These are phyloP conservation scores for Aspergillus coremiiformis DNA, from an alignment of 495 filamentous ascomycete genomes.

Conservation along the genomic window DNA sequence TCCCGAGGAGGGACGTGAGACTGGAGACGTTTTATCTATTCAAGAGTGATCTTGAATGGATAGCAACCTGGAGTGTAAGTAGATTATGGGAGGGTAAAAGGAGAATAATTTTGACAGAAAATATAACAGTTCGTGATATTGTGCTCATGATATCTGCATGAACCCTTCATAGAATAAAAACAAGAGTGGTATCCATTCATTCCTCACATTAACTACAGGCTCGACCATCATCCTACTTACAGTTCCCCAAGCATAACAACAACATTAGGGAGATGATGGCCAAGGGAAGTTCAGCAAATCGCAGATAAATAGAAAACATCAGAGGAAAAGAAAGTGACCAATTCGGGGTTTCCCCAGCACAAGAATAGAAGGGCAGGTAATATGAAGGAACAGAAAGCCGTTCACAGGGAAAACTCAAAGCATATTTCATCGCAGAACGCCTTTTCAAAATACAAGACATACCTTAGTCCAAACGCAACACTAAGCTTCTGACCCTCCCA, in stretches of 20 bases:
- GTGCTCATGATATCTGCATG: neutral
- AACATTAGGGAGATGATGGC: constrained; percentile 6
- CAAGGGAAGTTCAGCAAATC: constrained; percentile 7
- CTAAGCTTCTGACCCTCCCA: neutral
- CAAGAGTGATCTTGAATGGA: too few relatives aligned
- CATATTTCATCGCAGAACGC: constrained; percentile 16
- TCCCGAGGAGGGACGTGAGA: too few relatives aligned
- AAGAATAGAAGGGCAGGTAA: constrained; percentile 5
- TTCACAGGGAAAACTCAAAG: constrained; percentile 1
- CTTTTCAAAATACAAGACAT: constrained; percentile 14
- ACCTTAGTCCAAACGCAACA: constrained; percentile 1
- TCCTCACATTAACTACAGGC: constrained; percentile 30
- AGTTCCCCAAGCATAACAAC: constrained; percentile 8
- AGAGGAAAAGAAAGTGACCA: constrained; percentile 11
- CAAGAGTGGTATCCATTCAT: constrained; percentile 23
- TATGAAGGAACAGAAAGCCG: constrained; percentile 5
- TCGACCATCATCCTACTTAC: constrained; percentile 17
- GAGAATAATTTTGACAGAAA: too few relatives aligned
- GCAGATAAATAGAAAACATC: constrained; percentile 4
- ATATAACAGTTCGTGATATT: too few relatives aligned
- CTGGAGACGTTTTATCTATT: too few relatives aligned
- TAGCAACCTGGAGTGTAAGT: too few relatives aligned
- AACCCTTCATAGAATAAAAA: neutral
- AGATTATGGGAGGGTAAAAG: too few relatives aligned
- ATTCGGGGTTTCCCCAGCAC: neutral